A percentile compares a stretch with the other conserved stretches of the same genome.
These are phyloP conservation scores for Apiospora malaysiana DNA, from an alignment of 2,329 filamentous ascomycete genomes.

Conservation along the genomic window DNA sequence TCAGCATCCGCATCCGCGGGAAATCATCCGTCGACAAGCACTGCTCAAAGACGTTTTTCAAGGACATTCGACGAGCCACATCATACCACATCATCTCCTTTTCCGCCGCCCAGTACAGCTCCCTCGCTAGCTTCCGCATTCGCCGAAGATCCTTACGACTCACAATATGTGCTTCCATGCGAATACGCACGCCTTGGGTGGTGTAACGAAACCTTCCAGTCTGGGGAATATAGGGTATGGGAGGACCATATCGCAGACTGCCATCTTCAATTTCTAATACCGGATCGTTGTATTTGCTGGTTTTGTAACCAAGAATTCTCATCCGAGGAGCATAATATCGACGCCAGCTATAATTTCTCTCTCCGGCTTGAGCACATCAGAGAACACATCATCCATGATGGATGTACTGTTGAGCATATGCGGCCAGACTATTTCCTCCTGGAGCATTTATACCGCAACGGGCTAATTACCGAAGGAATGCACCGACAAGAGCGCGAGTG, in stretches of 20 bases:
- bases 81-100: no score
- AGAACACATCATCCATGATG: conserved; percentile 45
- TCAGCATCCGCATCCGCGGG: no score
- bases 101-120: no score
- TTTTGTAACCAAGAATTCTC: conserved; percentile 53
- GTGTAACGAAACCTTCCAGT: conserved; percentile 47
- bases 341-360: conserved; percentile 38
- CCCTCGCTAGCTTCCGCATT: no score
- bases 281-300: conserved; percentile 50
- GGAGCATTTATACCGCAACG: conserved; percentile 61
- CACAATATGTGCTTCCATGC: no score
- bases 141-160: no score
- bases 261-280: conserved; percentile 46
- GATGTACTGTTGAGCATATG: conserved; percentile 54
- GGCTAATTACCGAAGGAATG: no score
- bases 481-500: neutral
- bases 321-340: conserved; percentile 23
- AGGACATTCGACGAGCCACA: no score
- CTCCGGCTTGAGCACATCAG: conserved; percentile 57
- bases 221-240: conserved; percentile 49
- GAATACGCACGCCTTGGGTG: conserved; percentile 47
- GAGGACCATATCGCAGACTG: conserved; percentile 48
- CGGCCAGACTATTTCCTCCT: conserved; percentile 88
- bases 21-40: no score
- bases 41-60: no score